Conservation (phyloP, 805 yeast genomes). For the Wickerhamiella kurtzmanii region DNA sequence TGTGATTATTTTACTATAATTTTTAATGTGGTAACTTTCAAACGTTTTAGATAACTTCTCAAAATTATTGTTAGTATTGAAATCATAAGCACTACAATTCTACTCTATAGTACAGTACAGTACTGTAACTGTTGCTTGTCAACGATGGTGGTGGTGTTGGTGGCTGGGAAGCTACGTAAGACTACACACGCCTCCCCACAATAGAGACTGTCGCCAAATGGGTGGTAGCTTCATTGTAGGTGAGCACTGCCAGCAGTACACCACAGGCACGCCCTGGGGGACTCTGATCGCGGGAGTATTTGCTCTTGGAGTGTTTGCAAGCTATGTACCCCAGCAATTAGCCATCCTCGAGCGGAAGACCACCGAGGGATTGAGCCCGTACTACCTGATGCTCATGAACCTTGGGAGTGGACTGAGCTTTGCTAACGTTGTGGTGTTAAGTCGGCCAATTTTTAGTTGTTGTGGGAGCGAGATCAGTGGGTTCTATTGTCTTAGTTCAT, state of each 20-base stretch:
- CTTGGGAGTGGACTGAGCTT: conserved; percentile 53
- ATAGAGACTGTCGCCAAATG: no score
- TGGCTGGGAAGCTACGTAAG: no score
- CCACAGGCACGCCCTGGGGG: conserved; percentile 23
- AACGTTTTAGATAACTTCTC: no score
- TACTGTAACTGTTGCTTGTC: no score
- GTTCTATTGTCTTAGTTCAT: conserved; percentile 18
- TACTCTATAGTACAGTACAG: no score
- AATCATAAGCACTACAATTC: no score
- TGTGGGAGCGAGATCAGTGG: conserved; percentile 36
- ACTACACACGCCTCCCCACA: no score
- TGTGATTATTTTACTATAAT: no score
- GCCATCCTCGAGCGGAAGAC: conserved; percentile 44
- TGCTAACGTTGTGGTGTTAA: conserved; percentile 50
- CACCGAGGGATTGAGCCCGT: conserved; percentile 68
- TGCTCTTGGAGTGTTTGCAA: conserved; percentile 52
- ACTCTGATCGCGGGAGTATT: conserved; percentile 39
- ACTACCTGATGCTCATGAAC: conserved; percentile 53
- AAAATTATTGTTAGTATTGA: no score
- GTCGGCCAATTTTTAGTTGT: conserved; percentile 39
- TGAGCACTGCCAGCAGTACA: conserved; percentile 10
- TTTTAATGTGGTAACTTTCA: no score
- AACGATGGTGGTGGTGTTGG: no score
- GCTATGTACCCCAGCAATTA: conserved; percentile 65
- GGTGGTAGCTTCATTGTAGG: no score